A percentile compares a stretch with the other conserved stretches of the same genome.
These are phyloP conservation scores for Singerocomus inundabilis DNA, from an alignment of 1,284 basidiomycete genomes.

Conservation along the genomic window DNA sequence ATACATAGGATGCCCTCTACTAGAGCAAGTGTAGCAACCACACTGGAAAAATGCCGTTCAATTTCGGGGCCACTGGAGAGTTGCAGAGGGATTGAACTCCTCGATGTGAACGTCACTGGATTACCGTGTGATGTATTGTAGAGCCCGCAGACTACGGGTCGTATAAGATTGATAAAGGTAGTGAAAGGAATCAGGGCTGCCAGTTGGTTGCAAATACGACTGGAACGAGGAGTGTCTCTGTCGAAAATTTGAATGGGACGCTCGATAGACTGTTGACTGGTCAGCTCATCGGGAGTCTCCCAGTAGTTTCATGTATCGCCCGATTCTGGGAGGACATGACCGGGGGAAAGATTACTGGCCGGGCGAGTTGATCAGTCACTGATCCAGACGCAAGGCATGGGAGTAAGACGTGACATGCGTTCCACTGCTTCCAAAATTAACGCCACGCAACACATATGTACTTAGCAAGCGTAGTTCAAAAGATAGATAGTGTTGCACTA, in stretches of 20 bases:
- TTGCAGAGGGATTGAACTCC: conserved; percentile 12
- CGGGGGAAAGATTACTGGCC: not conserved
- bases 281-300: not conserved
- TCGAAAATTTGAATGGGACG: conserved; percentile 2
- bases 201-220: conserved; percentile 26
- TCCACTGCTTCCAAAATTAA: too few species aligned
- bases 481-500: too few species aligned
- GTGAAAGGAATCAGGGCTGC: conserved; percentile 27
- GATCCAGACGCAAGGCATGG: too few species aligned
- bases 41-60: conserved; percentile 20
- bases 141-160: conserved; percentile 27
- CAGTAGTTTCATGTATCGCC: conserved; percentile 14
- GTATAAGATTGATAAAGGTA: conserved; percentile 30
- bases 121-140: conserved; percentile 25
- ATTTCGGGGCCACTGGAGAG: conserved; percentile 28
- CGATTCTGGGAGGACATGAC: conserved; percentile 15
- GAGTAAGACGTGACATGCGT: too few species aligned
- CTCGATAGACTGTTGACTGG: not conserved
- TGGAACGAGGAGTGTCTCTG: conserved; percentile 28
- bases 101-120: conserved; percentile 3
- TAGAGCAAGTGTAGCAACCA: conserved; percentile 16
- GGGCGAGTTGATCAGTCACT: not conserved
- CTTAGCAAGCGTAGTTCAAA: too few species aligned
- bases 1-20: conserved; percentile 25
- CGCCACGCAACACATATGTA: too few species aligned